Conservation (phyloP, 139 green algal species). For the Ettlia oleoabundans region DNA sequence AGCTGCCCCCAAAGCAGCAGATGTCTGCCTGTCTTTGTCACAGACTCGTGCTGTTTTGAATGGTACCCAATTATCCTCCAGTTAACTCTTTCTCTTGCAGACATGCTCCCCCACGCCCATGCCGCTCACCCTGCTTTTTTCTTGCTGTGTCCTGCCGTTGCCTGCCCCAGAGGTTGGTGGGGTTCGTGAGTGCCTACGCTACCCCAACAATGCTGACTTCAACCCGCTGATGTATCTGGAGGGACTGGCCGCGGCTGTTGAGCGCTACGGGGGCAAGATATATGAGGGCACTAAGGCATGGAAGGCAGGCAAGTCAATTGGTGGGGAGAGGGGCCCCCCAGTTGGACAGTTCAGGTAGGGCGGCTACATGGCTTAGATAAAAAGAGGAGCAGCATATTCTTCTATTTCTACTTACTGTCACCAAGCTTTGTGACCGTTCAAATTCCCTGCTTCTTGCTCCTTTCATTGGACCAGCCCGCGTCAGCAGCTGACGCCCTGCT, state of each 20-base stretch:
- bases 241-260: constrained; percentile 58
- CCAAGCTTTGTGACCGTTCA: background rate
- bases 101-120: too few relatives aligned
- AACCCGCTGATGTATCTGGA: constrained; percentile 67
- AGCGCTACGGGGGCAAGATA: constrained; percentile 57
- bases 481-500: too few relatives aligned
- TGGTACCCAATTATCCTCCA: too few relatives aligned
- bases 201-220: constrained; percentile 56
- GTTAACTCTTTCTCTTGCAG: too few relatives aligned
- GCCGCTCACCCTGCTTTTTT: too few relatives aligned
- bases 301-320: background rate
- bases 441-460: background rate
- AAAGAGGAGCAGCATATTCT: too few relatives aligned
- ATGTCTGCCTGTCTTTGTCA: background rate
- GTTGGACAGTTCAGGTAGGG: too few relatives aligned
- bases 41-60: too few relatives aligned
- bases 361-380: background rate
- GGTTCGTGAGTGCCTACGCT: constrained; percentile 49
- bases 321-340: background rate
- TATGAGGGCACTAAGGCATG: constrained; percentile 58
- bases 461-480: too few relatives aligned
- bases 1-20: too few relatives aligned
- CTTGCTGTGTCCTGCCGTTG: background rate
- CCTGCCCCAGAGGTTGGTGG: constrained; percentile 21
- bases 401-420: too few relatives aligned